Percentiles rank a stretch among this genome's conserved stretches.
These are phyloP conservation scores for Talaromyces funiculosus DNA, from an alignment of 2,329 filamentous ascomycete genomes.

Conservation along the genomic window DNA sequence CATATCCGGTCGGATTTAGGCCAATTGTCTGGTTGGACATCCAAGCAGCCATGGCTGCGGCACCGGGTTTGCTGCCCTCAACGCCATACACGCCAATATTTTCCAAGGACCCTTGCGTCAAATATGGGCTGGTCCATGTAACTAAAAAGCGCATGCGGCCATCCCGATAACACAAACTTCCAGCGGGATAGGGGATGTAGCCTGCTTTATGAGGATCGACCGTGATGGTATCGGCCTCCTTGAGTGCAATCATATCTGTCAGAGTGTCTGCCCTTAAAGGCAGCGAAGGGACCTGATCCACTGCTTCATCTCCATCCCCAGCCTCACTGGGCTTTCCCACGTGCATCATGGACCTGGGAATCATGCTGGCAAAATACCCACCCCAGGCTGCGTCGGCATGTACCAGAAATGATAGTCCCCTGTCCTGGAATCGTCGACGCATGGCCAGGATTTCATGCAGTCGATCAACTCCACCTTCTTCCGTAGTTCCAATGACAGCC, in stretches of 20 bases:
- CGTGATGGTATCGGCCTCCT: constrained; percentile 42
- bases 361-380: constrained; percentile 49
- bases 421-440: constrained; percentile 36
- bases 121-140: constrained; percentile 41
- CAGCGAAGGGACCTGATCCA: constrained; percentile 23
- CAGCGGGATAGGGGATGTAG: constrained; percentile 45
- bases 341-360: too few relatives aligned
- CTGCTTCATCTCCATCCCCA: too few relatives aligned
- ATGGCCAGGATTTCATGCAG: constrained; percentile 35
- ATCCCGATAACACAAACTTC: constrained; percentile 42
- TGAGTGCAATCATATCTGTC: constrained; percentile 37
- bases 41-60: constrained; percentile 43
- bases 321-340: too few relatives aligned
- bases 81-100: constrained; percentile 43
- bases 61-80: constrained; percentile 46
- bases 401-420: constrained; percentile 43
- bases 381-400: constrained; percentile 49
- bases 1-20: constrained; percentile 38
- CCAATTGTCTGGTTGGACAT: constrained; percentile 43
- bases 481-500: constrained; percentile 45
- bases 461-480: constrained; percentile 45
- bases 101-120: constrained; percentile 35
- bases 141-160: constrained; percentile 41
- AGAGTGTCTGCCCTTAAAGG: constrained; percentile 15
- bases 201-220: constrained; percentile 47